phyloP scores from a whole-genome alignment of 2,329 filamentous ascomycete genomes.

The Gliomastix tumulicola region DNA sequence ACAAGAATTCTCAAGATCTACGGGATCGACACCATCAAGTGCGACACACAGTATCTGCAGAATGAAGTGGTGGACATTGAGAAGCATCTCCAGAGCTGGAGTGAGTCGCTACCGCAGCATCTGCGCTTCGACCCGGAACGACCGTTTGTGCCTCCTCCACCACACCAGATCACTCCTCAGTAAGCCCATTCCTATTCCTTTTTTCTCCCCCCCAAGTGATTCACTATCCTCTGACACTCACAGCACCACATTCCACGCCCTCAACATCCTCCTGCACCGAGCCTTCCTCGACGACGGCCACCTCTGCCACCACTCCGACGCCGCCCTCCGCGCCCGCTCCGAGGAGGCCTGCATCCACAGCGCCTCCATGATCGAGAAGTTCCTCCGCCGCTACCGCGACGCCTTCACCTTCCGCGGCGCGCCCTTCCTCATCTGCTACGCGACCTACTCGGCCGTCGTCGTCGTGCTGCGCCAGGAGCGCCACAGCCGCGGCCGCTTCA shows the following conservation, averaged over 20 bases:
- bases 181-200: conserved; percentile 12
- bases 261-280: conserved; percentile 34
- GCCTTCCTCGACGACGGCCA: conserved; percentile 29
- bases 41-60: not conserved
- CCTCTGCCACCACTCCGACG: conserved; percentile 16
- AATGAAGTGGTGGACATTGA: conserved; percentile 10
- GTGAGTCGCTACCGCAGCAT: conserved; percentile 3
- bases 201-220: not conserved
- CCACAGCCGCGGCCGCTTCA: conserved; percentile 18
- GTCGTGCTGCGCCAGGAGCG: conserved; percentile 21
- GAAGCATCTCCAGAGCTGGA: conserved; percentile 4
- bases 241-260: conserved; percentile 27
- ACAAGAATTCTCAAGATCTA: conserved; percentile 3
- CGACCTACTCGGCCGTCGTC: conserved; percentile 25
- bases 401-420: conserved; percentile 29
- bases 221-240: not conserved
- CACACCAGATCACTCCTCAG: conserved; percentile 5
- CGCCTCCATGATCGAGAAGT: conserved; percentile 24
- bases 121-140: conserved; percentile 11
- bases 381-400: conserved; percentile 25
- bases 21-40: not conserved
- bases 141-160: conserved; percentile 8
- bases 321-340: conserved; percentile 11
- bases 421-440: conserved; percentile 31
- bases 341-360: conserved; percentile 21